Evolutionary conservation across 2,329 filamentous ascomycete species (phyloP).

Genomic region (Pyrenophora seminiperda): DNA sequence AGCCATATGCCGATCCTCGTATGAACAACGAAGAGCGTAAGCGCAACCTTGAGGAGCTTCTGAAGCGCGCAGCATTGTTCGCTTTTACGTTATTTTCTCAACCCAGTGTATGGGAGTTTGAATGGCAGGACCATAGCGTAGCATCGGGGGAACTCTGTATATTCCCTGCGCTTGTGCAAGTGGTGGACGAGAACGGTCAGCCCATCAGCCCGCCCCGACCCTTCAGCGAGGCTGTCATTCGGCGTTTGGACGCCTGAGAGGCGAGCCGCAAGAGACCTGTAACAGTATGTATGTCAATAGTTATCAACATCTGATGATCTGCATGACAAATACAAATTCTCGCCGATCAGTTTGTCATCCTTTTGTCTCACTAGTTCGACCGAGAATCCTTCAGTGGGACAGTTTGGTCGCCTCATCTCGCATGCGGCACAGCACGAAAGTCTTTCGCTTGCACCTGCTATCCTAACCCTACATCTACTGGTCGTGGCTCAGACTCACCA

Average conservation of each 20-base stretch:
- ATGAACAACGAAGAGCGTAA: slow-evolving; percentile 36
- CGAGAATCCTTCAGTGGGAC: too few relatives aligned
- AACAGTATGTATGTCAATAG: neutral
- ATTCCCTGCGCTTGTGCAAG: slow-evolving; percentile 44
- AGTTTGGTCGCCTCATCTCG: too few relatives aligned
- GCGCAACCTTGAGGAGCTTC: slow-evolving; percentile 42
- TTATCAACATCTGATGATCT: too few relatives aligned
- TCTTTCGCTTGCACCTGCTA: too few relatives aligned
- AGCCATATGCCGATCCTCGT: slow-evolving; percentile 33
- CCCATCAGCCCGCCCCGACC: slow-evolving; percentile 32
- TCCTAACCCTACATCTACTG: too few relatives aligned
- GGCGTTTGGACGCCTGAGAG: slow-evolving; percentile 31
- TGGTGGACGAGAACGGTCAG: slow-evolving; percentile 38
- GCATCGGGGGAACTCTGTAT: slow-evolving; percentile 40
- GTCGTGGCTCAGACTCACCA: too few relatives aligned
- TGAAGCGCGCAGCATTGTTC: slow-evolving; percentile 42
- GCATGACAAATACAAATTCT: too few relatives aligned
- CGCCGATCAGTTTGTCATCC: too few relatives aligned
- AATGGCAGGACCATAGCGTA: slow-evolving; percentile 36
- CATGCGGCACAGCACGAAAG: too few relatives aligned
- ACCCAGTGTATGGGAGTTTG: slow-evolving; percentile 41
- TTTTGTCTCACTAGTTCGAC: too few relatives aligned
- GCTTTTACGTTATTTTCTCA: slow-evolving; percentile 47
- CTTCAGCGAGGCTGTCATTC: slow-evolving; percentile 38
- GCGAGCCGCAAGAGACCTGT: too few relatives aligned